Evolutionary conservation across 768 basidiomycete species (phyloP).

Genomic region (Termitomyces sp.): DNA sequence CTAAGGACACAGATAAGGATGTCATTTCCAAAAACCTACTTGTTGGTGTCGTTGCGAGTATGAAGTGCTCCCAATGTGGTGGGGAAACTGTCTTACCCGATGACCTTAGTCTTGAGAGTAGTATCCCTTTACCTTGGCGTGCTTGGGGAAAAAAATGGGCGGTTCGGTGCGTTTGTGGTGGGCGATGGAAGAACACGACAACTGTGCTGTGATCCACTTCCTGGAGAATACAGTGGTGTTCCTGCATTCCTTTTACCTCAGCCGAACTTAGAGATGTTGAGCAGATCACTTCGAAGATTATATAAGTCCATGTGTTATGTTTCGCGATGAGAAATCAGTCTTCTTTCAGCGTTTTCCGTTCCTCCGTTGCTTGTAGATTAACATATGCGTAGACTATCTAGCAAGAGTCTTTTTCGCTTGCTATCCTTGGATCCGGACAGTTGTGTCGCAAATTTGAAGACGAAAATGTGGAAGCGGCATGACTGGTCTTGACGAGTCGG

Average conservation of each 20-base stretch:
- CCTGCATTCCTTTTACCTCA: neutral
- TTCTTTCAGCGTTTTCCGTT: too few species aligned
- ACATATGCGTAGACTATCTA: too few species aligned
- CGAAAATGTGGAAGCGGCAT: too few species aligned
- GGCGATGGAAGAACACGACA: conserved; percentile 41
- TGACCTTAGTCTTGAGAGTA: conserved; percentile 21
- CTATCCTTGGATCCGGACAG: too few species aligned
- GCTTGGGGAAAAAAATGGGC: conserved; percentile 63
- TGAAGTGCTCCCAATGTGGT: conserved; percentile 59
- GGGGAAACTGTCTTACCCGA: conserved; percentile 44
- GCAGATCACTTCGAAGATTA: too few species aligned
- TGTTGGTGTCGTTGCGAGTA: conserved; percentile 27
- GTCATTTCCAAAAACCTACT: conserved; percentile 59
- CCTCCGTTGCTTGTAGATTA: too few species aligned
- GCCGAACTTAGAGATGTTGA: too few species aligned
- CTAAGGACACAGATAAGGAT: conserved; percentile 42
- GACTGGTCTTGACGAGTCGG: too few species aligned
- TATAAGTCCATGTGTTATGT: too few species aligned
- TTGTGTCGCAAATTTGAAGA: too few species aligned
- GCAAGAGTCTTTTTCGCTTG: too few species aligned
- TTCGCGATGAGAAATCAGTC: too few species aligned
- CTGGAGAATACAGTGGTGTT: neutral
- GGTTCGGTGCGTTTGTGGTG: conserved; percentile 64
- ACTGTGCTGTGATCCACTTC: neutral
- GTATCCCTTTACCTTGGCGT: conserved; percentile 40